Evolutionary conservation across 2,329 filamentous ascomycete genomes (phyloP), one percentile per base, ranked within the genome.

Genomic region (Cladobotryum mycophilum): DNA sequence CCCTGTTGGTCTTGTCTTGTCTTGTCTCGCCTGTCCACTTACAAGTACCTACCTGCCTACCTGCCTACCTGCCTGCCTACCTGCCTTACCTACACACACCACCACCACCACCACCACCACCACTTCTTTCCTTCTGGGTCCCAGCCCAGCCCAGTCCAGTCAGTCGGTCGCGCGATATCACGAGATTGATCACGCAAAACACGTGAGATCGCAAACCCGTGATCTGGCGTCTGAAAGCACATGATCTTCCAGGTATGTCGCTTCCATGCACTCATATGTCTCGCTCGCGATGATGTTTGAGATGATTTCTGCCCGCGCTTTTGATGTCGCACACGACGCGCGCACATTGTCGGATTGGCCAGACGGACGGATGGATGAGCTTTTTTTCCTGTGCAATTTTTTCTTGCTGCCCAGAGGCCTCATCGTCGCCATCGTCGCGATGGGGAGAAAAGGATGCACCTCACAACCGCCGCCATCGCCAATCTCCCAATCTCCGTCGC

Each of bases 131-230:
- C 20, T 59, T 58, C 52, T 48, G 54, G 53, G 55, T 56, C 61
- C 56, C 58, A 30, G 20, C 20, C 20, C 20, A 20, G 20, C 20
- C 20, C 20, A 20, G 20, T 20, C 20, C 20, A 20, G 25, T 30
- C 25, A 30, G 25, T 30, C 9, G 14, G 58, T 51, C 55, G 60
- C 70, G 69, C 70, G 70, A 73, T 70, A 74, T 74, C 71, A 74
- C 71, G 71, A 74, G 71, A 69, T 73, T 66, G 64, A 67, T 68
- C 68, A 67, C 68, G 63, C 65, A 67, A 66, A 70, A 69, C 70
- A 73, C 70, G 70, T 72, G 70, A 71, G 67, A 61, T 58, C 58
- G 58, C 55, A 65, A 69, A 69, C 70, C 70, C 70, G 70, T 73
- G 70, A 73, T 73, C 67, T 69, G 64, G 59, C 54, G 55, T 56